These are phyloP conservation scores for Adenanthera pavonina DNA, from an alignment of 306 rosid genomes.

Conservation along the genomic window DNA sequence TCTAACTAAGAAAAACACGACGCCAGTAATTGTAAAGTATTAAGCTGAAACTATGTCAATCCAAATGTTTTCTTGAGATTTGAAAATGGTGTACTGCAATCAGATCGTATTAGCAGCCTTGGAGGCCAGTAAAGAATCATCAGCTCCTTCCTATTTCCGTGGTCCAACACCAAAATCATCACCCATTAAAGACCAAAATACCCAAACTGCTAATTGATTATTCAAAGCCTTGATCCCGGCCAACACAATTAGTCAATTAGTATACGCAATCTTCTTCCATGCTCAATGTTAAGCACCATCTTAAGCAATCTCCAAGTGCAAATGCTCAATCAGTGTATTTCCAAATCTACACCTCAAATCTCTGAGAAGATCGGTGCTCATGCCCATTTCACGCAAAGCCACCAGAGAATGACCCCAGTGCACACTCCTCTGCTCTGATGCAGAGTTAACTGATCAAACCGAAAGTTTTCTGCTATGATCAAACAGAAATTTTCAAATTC, in stretches of 20 bases:
- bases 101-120: slow-evolving; percentile 47
- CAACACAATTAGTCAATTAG: slow-evolving; percentile 41
- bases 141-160: slow-evolving; percentile 48
- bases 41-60: slow-evolving; percentile 52
- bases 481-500: slow-evolving; percentile 41
- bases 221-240: slow-evolving; percentile 51
- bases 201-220: slow-evolving; percentile 35
- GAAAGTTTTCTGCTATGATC: slow-evolving; percentile 32
- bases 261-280: slow-evolving; percentile 82
- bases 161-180: slow-evolving; percentile 49
- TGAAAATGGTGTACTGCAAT: slow-evolving; percentile 53
- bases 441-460: slow-evolving; percentile 38
- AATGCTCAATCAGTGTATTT: slow-evolving; percentile 47
- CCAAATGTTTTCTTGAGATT: slow-evolving; percentile 55
- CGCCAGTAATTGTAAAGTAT: slow-evolving; percentile 31
- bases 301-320: slow-evolving; percentile 57
- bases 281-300: slow-evolving; percentile 52
- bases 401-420: slow-evolving; percentile 36
- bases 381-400: slow-evolving; percentile 47
- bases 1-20: slow-evolving; percentile 43
- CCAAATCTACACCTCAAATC: slow-evolving; percentile 42
- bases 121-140: slow-evolving; percentile 50
- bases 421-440: slow-evolving; percentile 26
- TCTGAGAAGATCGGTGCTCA: slow-evolving; percentile 32
- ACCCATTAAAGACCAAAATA: slow-evolving; percentile 42